Base-by-base conservation (phyloP, 768 basidiomycete genomes). In the Mycena floridula region DNA sequence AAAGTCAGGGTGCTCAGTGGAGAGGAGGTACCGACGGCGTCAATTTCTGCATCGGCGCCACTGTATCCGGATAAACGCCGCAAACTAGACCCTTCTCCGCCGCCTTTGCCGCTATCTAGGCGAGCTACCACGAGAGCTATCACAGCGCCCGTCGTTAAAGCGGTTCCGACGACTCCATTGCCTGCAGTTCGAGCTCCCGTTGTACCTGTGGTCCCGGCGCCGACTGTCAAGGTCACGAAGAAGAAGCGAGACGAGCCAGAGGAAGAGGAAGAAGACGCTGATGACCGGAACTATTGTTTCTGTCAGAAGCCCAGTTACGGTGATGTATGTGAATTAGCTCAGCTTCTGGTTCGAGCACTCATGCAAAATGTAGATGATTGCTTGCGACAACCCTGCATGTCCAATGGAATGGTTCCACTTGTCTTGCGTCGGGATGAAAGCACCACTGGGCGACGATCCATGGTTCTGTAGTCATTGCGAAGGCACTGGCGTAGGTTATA, bases 331-430 rank as follows among this genome's bases (percentile, higher is more conserved):
- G 5, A 11, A 36, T 7, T 37, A 21, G 38, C 37, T 40, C 45
- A 39, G 26, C 40, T 39, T 23, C 20, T 37, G 28, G 30, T 20
- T 11, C 3, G 35, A 15, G 1, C 16, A 6, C 21, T 30, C 15
- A 37, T 25, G 25, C 13, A 6, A 40, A 12, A 23, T 40, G 2
- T 43, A 76, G 77, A 85, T 85, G 83, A 81, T 85, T 55, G 82
- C 77, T 4, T 85, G 83, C 54, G 83, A 85, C 56, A 79, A 81
- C 53, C n/a, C n/a, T n/a, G n/a, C n/a, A n/a, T n/a, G n/a, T n/a
- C n/a, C n/a, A n/a, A n/a, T n/a, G n/a, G 74, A 79, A 50, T 66
- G 80, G 81, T 83, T 81, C 63, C 81, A 83, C 62, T 57, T 83
- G 20, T 66, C 68, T 15, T 83, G 81, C 54, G 77, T 82, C 18